Base-by-base conservation (phyloP, 1,139 yeast species). In the Zygotorulaspora mrakii region DNA sequence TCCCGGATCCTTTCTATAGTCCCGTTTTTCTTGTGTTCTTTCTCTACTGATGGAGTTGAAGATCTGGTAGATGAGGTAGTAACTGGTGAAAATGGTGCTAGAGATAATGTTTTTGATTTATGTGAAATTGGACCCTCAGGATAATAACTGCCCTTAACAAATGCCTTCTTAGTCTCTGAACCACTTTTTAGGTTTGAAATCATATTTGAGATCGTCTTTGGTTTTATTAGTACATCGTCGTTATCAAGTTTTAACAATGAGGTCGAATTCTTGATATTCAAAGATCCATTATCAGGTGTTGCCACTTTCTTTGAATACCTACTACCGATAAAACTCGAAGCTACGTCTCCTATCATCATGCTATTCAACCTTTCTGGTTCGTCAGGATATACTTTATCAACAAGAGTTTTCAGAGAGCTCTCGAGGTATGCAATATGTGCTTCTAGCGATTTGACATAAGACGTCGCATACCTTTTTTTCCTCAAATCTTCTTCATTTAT, bases 401-500 rank as follows among this genome's bases (percentile, higher is more conserved):
- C 54, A 2, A 57, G 33, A 8, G 46, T 49, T 30, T 47, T 47
- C 22, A 64, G 41, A 31, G 52, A 53, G 2, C 47, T 43, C 37
- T 62, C 62, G 24, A 62, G 45, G n/a, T 49, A 42, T 8, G 57
- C 55, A 21, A 61, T 50, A 34, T 58, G 64, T 2, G 49, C 45
- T 39, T 65, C 69, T 29, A 67, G 45, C 1, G 59, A 47, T 21
- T 56, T 64, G 17, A 76, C 80, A 48, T 77, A 76, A 33, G 68
- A 67, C 5, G 70, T 73, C 0, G 75, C 68, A 4, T 76, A 76
- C 37, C 82, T 61, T 45, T 69, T 72, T 52, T 74, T 76, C 33
- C 83, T 60, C 65, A 72, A 63, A 53, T 77, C 83, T 41, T 66
- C 66, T 6, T 69, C 67, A n/a, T 72, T 68, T 32, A 69, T 69